Conservation (phyloP, 805 yeast genomes). For the Torulaspora maleeae region DNA sequence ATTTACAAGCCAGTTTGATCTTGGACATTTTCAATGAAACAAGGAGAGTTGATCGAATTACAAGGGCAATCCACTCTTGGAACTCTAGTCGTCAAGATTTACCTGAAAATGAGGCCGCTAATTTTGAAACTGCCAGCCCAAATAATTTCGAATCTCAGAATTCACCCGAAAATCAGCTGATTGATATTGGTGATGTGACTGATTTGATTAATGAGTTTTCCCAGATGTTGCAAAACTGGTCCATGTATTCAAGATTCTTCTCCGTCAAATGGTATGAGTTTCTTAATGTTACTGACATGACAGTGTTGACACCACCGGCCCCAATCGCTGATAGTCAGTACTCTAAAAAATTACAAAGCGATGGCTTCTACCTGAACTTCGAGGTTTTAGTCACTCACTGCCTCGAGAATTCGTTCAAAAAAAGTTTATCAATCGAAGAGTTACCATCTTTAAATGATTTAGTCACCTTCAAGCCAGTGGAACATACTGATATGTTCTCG, state of each 20-base stretch:
- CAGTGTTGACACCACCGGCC: conserved; percentile 19
- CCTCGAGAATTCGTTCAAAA: conserved; percentile 72
- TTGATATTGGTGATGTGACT: conserved; percentile 44
- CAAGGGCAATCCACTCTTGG: conserved; percentile 41
- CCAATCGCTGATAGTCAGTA: conserved; percentile 30
- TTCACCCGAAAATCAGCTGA: conserved; percentile 38
- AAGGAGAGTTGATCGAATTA: conserved; percentile 50
- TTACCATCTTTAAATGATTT: conserved; percentile 51
- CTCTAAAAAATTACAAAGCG: conserved; percentile 26
- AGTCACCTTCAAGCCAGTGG: conserved; percentile 21
- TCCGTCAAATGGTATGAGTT: conserved; percentile 61
- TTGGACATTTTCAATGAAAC: conserved; percentile 81
- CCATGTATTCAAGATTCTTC: conserved; percentile 68
- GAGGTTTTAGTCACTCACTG: conserved; percentile 62
- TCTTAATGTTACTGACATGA: conserved; percentile 3
- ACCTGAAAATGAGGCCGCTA: conserved; percentile 30
- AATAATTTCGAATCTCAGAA: not conserved
- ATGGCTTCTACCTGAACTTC: conserved; percentile 54
- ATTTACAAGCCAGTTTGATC: conserved; percentile 85
- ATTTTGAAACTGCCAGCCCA: conserved; percentile 12
- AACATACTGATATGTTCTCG: conserved; percentile 26
- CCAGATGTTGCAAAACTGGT: conserved; percentile 79
- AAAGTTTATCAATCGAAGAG: conserved; percentile 75
- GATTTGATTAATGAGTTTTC: conserved; percentile 60
- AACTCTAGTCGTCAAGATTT: conserved; percentile 16